Percentiles rank a stretch among this genome's conserved stretches.
Conservation (phyloP, 2,329 filamentous ascomycete genomes). For the Sporothrix luriei region DNA sequence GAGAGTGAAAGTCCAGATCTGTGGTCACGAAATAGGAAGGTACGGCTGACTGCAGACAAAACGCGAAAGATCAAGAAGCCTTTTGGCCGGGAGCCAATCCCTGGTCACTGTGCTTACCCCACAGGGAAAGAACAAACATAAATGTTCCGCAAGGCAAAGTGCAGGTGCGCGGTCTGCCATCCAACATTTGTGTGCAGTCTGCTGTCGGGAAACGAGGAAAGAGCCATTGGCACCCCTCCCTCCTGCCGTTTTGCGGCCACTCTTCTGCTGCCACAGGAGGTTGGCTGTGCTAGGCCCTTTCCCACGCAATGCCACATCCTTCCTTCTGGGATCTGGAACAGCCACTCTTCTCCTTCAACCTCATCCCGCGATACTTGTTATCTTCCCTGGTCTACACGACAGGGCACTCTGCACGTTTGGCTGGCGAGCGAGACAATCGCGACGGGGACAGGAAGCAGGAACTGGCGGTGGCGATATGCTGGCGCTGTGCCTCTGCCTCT, state of each 20-base stretch:
- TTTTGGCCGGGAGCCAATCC: slow-evolving; percentile 14
- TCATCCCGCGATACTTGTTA: not conserved
- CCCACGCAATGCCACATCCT: not conserved
- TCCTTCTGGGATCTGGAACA: not conserved
- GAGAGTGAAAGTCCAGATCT: slow-evolving; percentile 14
- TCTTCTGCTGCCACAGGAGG: slow-evolving; percentile 17
- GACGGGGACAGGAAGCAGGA: slow-evolving; percentile 1
- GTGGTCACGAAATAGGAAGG: slow-evolving; percentile 27
- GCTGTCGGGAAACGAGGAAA: slow-evolving; percentile 7
- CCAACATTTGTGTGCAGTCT: slow-evolving; percentile 25
- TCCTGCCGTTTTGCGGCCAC: slow-evolving; percentile 8
- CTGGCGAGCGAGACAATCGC: slow-evolving; percentile 17
- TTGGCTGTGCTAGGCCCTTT: not conserved
- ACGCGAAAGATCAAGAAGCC: slow-evolving; percentile 13
- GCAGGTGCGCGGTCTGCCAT: slow-evolving; percentile 1
- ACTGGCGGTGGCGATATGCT: slow-evolving; percentile 15
- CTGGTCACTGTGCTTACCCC: slow-evolving; percentile 24
- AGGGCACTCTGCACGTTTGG: not conserved
- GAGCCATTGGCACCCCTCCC: slow-evolving; percentile 15
- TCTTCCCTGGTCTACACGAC: not conserved
- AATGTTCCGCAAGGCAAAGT: slow-evolving; percentile 18
- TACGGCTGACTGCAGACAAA: slow-evolving; percentile 26
- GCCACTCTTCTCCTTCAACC: slow-evolving; percentile 15
- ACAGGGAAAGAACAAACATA: slow-evolving; percentile 28
- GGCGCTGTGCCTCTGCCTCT: slow-evolving; percentile 17